A percentile compares a stretch with the other conserved stretches of the same genome.
Evolutionary conservation across 345 rosid species (phyloP).

Genomic region (Dipteronia dyeriana): DNA sequence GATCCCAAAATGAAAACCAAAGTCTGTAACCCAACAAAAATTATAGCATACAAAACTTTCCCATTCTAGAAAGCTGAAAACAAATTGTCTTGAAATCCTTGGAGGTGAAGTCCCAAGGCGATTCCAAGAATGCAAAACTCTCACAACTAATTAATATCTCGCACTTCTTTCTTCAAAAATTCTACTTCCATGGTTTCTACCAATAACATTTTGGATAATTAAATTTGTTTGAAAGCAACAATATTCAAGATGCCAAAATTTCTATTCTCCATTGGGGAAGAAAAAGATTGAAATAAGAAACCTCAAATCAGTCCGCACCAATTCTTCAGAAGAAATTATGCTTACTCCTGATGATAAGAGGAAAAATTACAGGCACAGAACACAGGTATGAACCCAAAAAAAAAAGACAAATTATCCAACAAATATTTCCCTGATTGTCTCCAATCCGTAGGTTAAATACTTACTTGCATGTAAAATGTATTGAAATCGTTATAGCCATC

Average conservation of each 20-base stretch:
- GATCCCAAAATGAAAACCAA: not conserved
- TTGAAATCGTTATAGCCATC: slow-evolving; percentile 99
- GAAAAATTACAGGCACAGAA: not conserved
- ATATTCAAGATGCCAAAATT: not conserved
- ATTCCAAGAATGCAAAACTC: not conserved
- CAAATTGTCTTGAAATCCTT: not conserved
- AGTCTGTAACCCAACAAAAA: not conserved
- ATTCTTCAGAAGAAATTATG: not conserved
- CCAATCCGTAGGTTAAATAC: slow-evolving; percentile 26
- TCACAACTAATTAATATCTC: too few relatives aligned
- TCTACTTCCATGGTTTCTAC: not conserved
- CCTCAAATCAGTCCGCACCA: not conserved
- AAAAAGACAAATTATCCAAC: not conserved
- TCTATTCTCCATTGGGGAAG: not conserved
- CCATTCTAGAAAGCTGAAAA: not conserved
- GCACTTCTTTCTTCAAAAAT: not conserved
- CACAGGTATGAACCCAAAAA: not conserved
- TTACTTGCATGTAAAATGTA: slow-evolving; percentile 97
- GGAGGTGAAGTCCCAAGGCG: not conserved
- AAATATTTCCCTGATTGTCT: not conserved
- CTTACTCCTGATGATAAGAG: not conserved
- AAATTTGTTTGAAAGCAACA: not conserved
- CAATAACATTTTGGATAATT: not conserved
- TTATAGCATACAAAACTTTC: not conserved
- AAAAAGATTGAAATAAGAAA: not conserved